Evolutionary conservation across 768 basidiomycete species (phyloP), one percentile per base, ranked within the genome.

Genomic region (Phaeotremella fagi): DNA sequence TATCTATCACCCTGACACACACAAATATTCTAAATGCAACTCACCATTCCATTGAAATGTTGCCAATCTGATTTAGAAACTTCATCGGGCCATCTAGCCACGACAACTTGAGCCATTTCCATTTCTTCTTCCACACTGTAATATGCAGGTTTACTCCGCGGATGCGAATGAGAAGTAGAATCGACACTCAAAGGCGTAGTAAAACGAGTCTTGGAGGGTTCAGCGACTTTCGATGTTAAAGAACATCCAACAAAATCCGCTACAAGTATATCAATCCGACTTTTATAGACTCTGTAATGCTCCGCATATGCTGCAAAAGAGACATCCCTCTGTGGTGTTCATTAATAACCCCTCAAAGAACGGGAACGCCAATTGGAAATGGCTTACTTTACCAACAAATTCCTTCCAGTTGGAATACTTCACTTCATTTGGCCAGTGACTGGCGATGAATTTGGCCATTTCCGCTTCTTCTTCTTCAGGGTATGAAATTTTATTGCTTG

Each of bases 381-480:
- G 4, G 45, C 56, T 48, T 26, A 58, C 56, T 26, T 9, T 53
- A 14, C 23, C 22, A 20, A 42, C 51, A 28, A 53, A 53, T 23
- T 28, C 23, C 2, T 16, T 25, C 56, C 56, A 58, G 25, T 44
- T 35, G 20, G 18, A 20, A 29, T 29, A 25, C 3, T 11, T 11
- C n/a, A 16, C 31, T 36, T 12, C 22, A n/a, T 26, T 18, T 4
- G 15, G 27, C 48, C 48, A 35, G n/a, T 37, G 15, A 12, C 35
- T 18, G 12, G 31, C 38, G 18, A 41, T 20, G 22, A 41, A 41
- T 7, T 20, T 11, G 7, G 45, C 45, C 56, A 58, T 58, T 18
- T 29, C 37, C 45, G 25, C 43, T 36, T 56, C 55, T 23, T 56
- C 55, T 20, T 56, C 49, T 18, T 25, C 27, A 5, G 44, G 45